These are phyloP conservation scores for Penicillium sp. DNA, from an alignment of 2,329 filamentous ascomycete genomes.

Conservation along the genomic window DNA sequence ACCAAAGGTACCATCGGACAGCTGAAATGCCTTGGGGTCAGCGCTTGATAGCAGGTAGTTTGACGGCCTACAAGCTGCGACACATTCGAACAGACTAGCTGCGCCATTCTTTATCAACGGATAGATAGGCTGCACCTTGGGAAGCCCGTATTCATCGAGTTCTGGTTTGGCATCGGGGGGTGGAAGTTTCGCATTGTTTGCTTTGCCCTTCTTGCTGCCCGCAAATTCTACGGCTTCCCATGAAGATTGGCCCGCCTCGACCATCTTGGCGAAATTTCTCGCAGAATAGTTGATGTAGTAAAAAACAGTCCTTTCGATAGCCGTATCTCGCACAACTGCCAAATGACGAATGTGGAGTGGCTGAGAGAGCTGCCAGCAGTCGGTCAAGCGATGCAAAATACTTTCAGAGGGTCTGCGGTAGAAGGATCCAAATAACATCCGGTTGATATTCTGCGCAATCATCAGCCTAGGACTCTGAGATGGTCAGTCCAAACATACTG, in stretches of 20 bases:
- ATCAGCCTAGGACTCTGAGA: neutral
- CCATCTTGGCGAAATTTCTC: constrained; percentile 52
- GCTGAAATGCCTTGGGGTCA: constrained; percentile 32
- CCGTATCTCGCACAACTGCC: constrained; percentile 55
- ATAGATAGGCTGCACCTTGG: constrained; percentile 29
- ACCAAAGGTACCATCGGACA: constrained; percentile 34
- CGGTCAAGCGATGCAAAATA: constrained; percentile 51
- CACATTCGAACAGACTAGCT: constrained; percentile 44
- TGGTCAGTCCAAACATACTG: constrained; percentile 26
- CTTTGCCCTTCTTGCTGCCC: constrained; percentile 33
- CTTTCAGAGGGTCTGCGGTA: constrained; percentile 57
- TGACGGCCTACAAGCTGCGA: constrained; percentile 30
- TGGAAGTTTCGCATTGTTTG: constrained; percentile 25
- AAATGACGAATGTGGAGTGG: constrained; percentile 57
- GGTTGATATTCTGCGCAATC: constrained; percentile 38
- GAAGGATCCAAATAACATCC: constrained; percentile 48
- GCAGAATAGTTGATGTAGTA: constrained; percentile 58
- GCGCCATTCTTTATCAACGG: constrained; percentile 43
- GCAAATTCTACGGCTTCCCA: constrained; percentile 54
- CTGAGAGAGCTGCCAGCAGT: constrained; percentile 59
- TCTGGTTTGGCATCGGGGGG: constrained; percentile 33
- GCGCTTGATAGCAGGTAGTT: constrained; percentile 35
- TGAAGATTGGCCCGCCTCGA: constrained; percentile 47
- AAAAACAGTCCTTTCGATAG: constrained; percentile 45
- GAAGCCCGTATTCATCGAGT: constrained; percentile 51